phyloP scores from a whole-genome alignment of 176 grass and related monocot genomes.

The Zoysia pacifica region DNA sequence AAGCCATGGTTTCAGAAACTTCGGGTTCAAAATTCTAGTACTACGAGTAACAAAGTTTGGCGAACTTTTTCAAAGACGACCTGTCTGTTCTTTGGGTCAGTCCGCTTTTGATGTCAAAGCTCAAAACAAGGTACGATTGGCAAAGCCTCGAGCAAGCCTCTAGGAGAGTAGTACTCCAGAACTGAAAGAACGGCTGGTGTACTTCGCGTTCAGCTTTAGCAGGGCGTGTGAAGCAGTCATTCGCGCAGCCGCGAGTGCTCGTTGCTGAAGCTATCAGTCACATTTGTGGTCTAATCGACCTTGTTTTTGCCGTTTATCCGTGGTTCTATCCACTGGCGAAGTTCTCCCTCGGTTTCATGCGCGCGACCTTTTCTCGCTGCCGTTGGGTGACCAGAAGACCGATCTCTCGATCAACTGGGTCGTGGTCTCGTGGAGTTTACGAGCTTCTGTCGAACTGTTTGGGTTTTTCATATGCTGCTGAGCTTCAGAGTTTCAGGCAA shows the following conservation, averaged over 20 bases:
- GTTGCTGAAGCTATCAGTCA: constrained; percentile 1
- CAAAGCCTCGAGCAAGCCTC: background rate
- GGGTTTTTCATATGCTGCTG: too few species aligned
- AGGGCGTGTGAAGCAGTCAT: background rate
- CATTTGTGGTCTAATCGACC: constrained; percentile 11
- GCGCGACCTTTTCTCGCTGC: too few species aligned
- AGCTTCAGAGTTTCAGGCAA: too few species aligned
- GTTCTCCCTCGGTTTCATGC: too few species aligned
- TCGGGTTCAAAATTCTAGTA: background rate
- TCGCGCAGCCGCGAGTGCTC: background rate
- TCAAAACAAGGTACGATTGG: background rate
- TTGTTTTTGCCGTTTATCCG: background rate
- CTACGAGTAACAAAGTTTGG: background rate
- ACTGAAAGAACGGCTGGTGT: background rate
- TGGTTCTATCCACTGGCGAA: too few species aligned
- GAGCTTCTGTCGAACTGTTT: too few species aligned
- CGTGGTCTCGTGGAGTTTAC: too few species aligned
- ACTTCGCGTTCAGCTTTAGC: constrained; percentile 1
- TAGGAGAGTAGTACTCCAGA: background rate
- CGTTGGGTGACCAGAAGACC: too few species aligned
- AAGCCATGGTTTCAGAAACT: constrained; percentile 8
- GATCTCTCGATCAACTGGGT: too few species aligned
- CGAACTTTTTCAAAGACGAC: background rate
- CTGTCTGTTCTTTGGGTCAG: background rate
- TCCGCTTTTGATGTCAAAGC: constrained; percentile 41